Base-by-base conservation (phyloP, 768 basidiomycete species). In the Suillus cothurnatus region DNA sequence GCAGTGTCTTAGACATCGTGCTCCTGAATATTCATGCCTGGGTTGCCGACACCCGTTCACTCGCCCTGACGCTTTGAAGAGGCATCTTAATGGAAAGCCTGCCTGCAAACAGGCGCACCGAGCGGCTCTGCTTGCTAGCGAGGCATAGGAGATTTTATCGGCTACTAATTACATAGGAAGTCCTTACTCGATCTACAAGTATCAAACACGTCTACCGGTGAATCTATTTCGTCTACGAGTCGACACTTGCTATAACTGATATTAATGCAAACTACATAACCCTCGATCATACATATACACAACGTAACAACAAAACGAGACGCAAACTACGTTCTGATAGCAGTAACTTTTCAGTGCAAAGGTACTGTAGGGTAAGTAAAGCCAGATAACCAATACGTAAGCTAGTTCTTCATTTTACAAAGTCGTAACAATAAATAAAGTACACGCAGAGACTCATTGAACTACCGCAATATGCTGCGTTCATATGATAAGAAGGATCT, bases 1-100 rank as follows among this genome's bases (percentile, higher is more conserved):
- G 26, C 70, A 70, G 36, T 78, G 75, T 1, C 75, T 78, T 43
- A 71, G 72, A 12, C 75, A 76, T 50, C 60, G 64, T 63, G 4
- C 50, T 2, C 75, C 76, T 6, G 67, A 71, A 6, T 64, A 68
- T 59, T 8, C 5, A 31, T 78, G 75, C 50, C 41, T 69, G 58
- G 71, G 69, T 12, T 76, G 75, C 26, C 58, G 66, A 50, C 72
- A 73, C 66, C 66, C 68, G 7, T 76, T 75, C 64, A 75, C 76
- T 49, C 72, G 75, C 39, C 19, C 64, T 12, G 76, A 77, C 67
- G 76, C 72, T 8, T 65, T 78, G 65, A 77, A 78, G 72, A 69
- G 75, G 68, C 75, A 76, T 61, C 71, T 76, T 19, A 75, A 70
- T 59, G 67, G 65, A 66, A 75, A 73, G 67, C 69, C 62, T 1